phyloP scores from a whole-genome alignment of 2,329 filamentous ascomycete species.

The Aspergillus hortae region DNA sequence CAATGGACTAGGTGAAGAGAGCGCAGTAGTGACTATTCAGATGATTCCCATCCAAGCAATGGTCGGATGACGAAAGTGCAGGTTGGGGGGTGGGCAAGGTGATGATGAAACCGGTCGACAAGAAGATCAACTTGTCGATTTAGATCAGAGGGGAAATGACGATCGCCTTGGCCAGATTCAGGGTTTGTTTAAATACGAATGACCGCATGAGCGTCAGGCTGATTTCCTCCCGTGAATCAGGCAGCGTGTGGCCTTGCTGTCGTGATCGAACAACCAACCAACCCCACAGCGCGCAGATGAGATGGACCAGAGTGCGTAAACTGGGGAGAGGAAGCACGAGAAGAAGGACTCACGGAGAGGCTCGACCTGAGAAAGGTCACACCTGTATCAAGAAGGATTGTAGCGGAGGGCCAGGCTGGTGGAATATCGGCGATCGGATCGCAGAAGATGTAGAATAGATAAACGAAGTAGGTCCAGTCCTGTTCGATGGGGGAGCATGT shows the following conservation, averaged over 20 bases:
- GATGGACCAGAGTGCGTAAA: conserved; percentile 1
- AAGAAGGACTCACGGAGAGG: conserved; percentile 13
- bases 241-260: conserved; percentile 7
- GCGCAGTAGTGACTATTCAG: conserved; percentile 6
- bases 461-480: too few species aligned
- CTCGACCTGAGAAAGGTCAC: neutral
- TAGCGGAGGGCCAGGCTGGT: too few species aligned
- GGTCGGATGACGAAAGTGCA: conserved; percentile 7
- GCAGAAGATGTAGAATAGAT: too few species aligned
- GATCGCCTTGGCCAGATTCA: neutral
- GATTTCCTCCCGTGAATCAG: conserved; percentile 5
- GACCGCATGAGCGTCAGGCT: conserved; percentile 4
- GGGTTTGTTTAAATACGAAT: conserved; percentile 1
- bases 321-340: neutral
- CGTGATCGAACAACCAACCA: conserved; percentile 1
- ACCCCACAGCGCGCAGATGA: conserved; percentile 15
- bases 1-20: neutral
- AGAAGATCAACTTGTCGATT: too few species aligned
- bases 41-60: conserved; percentile 10
- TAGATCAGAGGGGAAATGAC: too few species aligned
- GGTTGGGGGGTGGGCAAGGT: neutral
- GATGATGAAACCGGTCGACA: neutral
- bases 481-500: too few species aligned
- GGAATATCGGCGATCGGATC: too few species aligned
- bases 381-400: neutral